phyloP scores from a whole-genome alignment of 2,329 filamentous ascomycete species.

The Arthrobotrys conoides region DNA sequence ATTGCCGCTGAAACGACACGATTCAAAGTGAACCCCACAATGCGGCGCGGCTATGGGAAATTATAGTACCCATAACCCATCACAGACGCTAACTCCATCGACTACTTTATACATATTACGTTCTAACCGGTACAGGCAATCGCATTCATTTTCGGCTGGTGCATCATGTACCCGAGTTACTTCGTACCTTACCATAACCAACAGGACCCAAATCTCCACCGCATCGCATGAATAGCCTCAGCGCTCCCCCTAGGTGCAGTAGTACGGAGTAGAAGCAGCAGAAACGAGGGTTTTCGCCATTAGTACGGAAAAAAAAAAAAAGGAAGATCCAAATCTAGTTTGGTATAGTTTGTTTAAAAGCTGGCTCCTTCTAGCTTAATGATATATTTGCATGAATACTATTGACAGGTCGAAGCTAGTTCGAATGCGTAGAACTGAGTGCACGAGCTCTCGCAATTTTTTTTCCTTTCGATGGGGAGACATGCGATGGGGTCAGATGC shows the following conservation, averaged over 20 bases:
- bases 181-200: conserved; percentile 44
- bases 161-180: conserved; percentile 20
- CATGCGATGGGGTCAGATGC: too few species aligned
- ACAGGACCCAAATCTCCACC: conserved; percentile 21
- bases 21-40: conserved; percentile 22
- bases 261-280: background rate
- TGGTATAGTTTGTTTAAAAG: background rate
- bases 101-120: background rate
- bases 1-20: conserved; percentile 29
- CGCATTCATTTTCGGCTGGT: conserved; percentile 54
- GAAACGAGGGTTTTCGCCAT: conserved; percentile 14
- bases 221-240: conserved; percentile 43
- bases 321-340: background rate
- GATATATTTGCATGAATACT: conserved; percentile 15
- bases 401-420: conserved; percentile 51
- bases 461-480: background rate
- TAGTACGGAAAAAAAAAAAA: conserved; percentile 28
- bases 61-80: conserved; percentile 45
- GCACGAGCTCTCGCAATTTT: conserved; percentile 54
- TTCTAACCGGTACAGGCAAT: conserved; percentile 54
- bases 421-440: conserved; percentile 37
- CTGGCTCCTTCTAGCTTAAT: background rate
- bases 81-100: background rate
- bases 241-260: conserved; percentile 9
- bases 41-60: conserved; percentile 32